Conservation (phyloP, 1,284 basidiomycete genomes). For the Pseudozyma tsukubaensis region DNA sequence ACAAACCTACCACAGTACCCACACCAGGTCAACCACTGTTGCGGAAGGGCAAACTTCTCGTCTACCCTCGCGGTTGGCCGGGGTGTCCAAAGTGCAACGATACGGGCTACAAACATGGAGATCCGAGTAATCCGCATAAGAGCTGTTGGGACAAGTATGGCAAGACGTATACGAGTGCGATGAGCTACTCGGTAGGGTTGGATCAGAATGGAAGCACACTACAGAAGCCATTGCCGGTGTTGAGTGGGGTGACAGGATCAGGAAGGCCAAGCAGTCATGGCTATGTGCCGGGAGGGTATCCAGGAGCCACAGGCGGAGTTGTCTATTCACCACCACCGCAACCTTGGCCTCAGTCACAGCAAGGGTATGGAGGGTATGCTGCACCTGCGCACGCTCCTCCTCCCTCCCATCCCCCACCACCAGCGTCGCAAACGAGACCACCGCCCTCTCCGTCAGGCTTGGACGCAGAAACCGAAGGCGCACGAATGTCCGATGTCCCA, state of each 20-base stretch:
- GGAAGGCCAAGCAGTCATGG: conserved; percentile 39
- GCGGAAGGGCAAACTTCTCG: conserved; percentile 48
- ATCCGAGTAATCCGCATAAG: conserved; percentile 49
- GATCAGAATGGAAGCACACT: conserved; percentile 20
- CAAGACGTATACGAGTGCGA: conserved; percentile 37
- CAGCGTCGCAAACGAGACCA: neutral
- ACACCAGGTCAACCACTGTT: conserved; percentile 48
- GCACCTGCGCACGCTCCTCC: conserved; percentile 18
- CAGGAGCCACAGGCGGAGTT: conserved; percentile 23
- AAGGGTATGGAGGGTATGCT: conserved; percentile 21
- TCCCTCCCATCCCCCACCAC: neutral
- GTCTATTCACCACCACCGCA: conserved; percentile 2
- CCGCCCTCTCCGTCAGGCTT: conserved; percentile 10
- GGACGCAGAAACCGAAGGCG: conserved; percentile 48
- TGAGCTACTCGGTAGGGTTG: conserved; percentile 46
- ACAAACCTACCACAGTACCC: conserved; percentile 44
- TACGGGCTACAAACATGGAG: conserved; percentile 53
- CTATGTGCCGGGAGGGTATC: conserved; percentile 35
- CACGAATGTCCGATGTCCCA: conserved; percentile 46
- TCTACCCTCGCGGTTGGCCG: conserved; percentile 44
- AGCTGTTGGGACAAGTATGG: conserved; percentile 56
- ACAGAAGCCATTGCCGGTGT: conserved; percentile 43
- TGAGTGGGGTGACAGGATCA: neutral
- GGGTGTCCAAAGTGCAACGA: conserved; percentile 54
- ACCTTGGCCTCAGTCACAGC: neutral